Conservation (phyloP, 169 alveolate species). For the Eimeria tenella region DNA sequence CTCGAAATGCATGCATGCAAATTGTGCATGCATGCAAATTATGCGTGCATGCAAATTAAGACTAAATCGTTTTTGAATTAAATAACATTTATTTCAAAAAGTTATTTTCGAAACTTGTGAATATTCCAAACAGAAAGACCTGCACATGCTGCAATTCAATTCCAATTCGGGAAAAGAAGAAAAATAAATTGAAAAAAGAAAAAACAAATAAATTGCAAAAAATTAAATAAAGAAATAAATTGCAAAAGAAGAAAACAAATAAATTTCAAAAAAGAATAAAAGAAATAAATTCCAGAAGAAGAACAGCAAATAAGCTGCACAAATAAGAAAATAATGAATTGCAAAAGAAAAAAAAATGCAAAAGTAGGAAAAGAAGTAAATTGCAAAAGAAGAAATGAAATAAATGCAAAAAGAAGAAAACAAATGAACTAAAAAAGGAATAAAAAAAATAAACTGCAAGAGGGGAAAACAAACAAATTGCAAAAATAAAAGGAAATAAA, state of each 20-base stretch:
- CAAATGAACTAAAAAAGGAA: background rate
- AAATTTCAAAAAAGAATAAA: background rate
- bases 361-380: background rate
- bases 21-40: no score
- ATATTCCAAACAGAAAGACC: background rate
- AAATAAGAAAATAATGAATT: no score
- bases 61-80: background rate
- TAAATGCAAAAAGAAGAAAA: background rate
- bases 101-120: no score
- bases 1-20: background rate
- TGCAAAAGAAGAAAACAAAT: background rate
- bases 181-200: no score
- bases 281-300: no score
- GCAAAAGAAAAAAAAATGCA: no score
- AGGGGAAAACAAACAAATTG: background rate
- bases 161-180: no score
- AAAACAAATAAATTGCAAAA: background rate
- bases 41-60: no score
- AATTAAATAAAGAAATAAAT: background rate
- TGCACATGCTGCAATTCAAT: background rate
- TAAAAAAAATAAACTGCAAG: background rate
- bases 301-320: background rate
- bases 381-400: background rate
- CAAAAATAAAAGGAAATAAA: background rate
- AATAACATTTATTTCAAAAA: background rate